Evolutionary conservation across 169 alveolate species (phyloP), one percentile per base, ranked within the genome.

Genomic region (Plasmodium vivax): DNA sequence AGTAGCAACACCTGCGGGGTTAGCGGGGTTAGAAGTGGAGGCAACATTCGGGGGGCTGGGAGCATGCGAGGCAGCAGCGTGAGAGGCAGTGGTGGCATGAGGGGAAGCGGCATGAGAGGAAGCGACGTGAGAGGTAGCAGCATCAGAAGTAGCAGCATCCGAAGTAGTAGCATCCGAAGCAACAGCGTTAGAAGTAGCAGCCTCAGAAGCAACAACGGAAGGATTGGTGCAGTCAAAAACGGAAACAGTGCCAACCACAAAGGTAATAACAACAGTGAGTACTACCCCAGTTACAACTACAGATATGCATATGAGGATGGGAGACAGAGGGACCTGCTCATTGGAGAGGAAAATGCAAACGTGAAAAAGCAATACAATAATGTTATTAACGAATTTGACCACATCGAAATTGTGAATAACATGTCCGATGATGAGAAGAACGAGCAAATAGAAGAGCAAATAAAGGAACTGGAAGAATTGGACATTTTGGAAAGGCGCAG

Each of bases 381-480:
- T 82, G 62, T 10, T 27, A 38, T 68, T 84, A 71, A 36, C 32
- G 83, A 84, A 41, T 41, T 68, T 58, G 62, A 84, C 23, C 62
- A 84, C 30, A 43, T 58, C 27, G 92, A 84, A 68, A 84, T 84
- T 23, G 71, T 36, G 3, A 58, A 84, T 7, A 84, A 71, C 27
- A 62, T 36, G n/a, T 38, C 74, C 1, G 74, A 58, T 68, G 34
- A 36, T 47, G 87, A 85, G 12, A 73, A 73, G 36, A 54, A 73
- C 6, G 81, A 74, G 45, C 77, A 85, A 9, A 51, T 74, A 72
- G 91, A 82, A 16, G 93, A 75, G 34, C 85, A 85, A 38, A 56
- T 74, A 51, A 51, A 85, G 23, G 85, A 85, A 10, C 71, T 68
- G n/a, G 92, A 84, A 19, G 73, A 58, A 16, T 0, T 68, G 36